These are phyloP conservation scores for Pythium periplocum DNA, from an alignment of 352 stramenopile genomes.

Conservation along the genomic window DNA sequence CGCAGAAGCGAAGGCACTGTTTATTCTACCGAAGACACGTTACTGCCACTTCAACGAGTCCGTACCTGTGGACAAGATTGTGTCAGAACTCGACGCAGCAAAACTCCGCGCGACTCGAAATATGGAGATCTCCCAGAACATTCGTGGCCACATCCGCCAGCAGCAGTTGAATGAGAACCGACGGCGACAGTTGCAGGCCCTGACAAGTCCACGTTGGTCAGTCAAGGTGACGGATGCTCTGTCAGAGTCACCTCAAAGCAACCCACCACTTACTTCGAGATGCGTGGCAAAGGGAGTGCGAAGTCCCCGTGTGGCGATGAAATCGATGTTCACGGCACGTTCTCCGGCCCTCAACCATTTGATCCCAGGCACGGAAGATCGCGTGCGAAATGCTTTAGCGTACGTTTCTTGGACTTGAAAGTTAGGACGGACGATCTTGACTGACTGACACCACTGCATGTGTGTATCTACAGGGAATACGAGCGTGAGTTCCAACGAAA, in stretches of 20 bases:
- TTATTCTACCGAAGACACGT: conserved; percentile 38
- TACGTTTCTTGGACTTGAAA: conserved; percentile 15
- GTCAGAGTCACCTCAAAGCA: too few species aligned
- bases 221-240: too few species aligned
- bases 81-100: conserved; percentile 57
- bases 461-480: conserved; percentile 12
- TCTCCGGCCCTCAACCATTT: conserved; percentile 62
- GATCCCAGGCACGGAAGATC: conserved; percentile 54
- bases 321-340: conserved; percentile 49
- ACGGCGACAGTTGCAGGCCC: conserved; percentile 31
- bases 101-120: conserved; percentile 53
- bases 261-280: too few species aligned
- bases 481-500: conserved; percentile 14
- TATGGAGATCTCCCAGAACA: conserved; percentile 60
- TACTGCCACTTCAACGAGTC: conserved; percentile 60
- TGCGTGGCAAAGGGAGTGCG: too few species aligned
- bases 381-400: conserved; percentile 43
- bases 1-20: conserved; percentile 4
- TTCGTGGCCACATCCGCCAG: conserved; percentile 45
- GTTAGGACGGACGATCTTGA: too few species aligned
- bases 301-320: conserved; percentile 55
- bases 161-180: conserved; percentile 32
- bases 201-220: conserved; percentile 25
- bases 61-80: conserved; percentile 54
- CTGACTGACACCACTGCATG: too few species aligned